A percentile compares a stretch with the other conserved stretches of the same genome.
Evolutionary conservation across 2,329 filamentous ascomycete genomes (phyloP).

Genomic region (Claviceps pusilla): DNA sequence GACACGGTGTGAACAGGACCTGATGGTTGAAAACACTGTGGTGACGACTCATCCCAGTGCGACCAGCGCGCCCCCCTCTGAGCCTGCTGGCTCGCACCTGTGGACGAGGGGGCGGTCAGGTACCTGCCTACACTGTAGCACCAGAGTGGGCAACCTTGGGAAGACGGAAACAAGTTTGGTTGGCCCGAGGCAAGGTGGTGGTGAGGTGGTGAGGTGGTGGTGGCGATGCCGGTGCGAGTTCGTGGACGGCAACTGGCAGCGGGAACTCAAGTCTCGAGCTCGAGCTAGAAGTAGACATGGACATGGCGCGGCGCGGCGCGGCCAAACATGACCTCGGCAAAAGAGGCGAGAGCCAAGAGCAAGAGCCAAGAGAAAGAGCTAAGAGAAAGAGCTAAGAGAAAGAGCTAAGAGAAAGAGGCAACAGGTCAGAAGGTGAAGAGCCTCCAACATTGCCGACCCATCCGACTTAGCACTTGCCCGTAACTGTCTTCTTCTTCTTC

Average conservation of each 20-base stretch:
- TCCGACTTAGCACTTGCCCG: not conserved
- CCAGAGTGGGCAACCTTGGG: no score
- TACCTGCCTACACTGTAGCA: no score
- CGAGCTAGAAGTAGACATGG: not conserved
- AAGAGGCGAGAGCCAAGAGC: not conserved
- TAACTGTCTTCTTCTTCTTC: not conserved
- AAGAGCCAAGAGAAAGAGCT: not conserved
- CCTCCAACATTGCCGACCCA: not conserved
- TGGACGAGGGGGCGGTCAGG: not conserved
- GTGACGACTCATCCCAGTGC: no score
- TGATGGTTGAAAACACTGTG: no score
- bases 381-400: not conserved
- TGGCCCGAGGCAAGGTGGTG: no score
- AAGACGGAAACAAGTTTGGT: no score
- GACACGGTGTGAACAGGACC: no score
- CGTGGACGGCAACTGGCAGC: not conserved
- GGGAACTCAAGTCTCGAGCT: not conserved
- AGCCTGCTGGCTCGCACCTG: not conserved
- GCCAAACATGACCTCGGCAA: not conserved
- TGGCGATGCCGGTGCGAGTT: not conserved
- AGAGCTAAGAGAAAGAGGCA: not conserved
- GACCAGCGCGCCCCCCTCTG: no score
- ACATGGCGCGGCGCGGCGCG: not conserved
- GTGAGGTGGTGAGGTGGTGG: no score
- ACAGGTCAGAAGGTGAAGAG: not conserved